phyloP scores from a whole-genome alignment of 495 filamentous ascomycete species.

The Wilcoxina mikolae region DNA sequence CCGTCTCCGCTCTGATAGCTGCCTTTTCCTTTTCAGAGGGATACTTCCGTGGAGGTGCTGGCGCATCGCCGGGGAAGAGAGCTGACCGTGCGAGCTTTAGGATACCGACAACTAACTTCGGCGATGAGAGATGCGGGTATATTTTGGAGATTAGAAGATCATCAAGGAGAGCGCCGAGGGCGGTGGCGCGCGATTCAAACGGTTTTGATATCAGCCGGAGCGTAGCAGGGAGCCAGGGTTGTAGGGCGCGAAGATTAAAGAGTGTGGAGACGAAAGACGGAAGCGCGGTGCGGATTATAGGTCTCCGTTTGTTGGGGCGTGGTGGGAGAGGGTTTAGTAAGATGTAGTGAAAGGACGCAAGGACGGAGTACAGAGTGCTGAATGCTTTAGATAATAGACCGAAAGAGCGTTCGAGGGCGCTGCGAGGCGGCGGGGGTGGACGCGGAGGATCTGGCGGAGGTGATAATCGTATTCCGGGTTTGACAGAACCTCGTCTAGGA shows the following conservation, averaged over 20 bases:
- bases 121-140: slow-evolving; percentile 47
- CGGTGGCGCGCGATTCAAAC: slow-evolving; percentile 9
- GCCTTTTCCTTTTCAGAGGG: slow-evolving; percentile 37
- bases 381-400: not conserved
- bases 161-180: slow-evolving; percentile 26
- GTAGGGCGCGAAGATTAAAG: slow-evolving; percentile 9
- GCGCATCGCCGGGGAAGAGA: slow-evolving; percentile 66
- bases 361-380: slow-evolving; percentile 4
- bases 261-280: slow-evolving; percentile 12
- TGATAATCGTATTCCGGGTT: not conserved
- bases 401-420: slow-evolving; percentile 6
- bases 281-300: slow-evolving; percentile 16
- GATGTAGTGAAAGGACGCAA: slow-evolving; percentile 13
- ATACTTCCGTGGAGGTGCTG: slow-evolving; percentile 34
- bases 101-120: slow-evolving; percentile 52
- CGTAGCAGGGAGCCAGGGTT: slow-evolving; percentile 23
- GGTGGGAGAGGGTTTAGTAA: slow-evolving; percentile 6
- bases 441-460: slow-evolving; percentile 8
- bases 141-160: slow-evolving; percentile 66
- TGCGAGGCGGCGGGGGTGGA: not conserved
- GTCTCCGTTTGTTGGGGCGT: slow-evolving; percentile 4
- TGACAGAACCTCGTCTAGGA: not conserved
- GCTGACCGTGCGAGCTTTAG: slow-evolving; percentile 56
- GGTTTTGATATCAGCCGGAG: slow-evolving; percentile 13
- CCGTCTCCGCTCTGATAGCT: slow-evolving; percentile 39